Evolutionary conservation across 1,139 yeast species (phyloP).

Genomic region (Pichia sp.): DNA sequence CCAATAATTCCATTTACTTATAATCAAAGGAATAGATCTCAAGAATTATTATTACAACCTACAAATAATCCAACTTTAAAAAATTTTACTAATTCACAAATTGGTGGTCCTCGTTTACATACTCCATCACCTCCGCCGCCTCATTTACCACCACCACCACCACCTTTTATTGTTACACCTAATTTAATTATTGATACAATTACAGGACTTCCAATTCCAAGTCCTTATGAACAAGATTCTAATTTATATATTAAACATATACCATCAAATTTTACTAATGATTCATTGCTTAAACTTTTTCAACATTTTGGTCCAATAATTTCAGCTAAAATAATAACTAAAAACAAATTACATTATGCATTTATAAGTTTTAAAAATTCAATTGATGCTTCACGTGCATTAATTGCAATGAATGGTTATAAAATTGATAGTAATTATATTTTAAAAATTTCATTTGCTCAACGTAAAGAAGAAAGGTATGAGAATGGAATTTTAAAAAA

Average conservation of each 20-base stretch:
- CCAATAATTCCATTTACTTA: constrained; percentile 8
- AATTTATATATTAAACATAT: constrained; percentile 53
- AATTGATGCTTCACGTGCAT: constrained; percentile 41
- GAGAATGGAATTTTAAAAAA: constrained; percentile 28
- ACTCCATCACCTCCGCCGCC: neutral
- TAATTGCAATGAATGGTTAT: constrained; percentile 37
- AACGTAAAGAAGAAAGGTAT: constrained; percentile 29
- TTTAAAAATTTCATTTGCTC: constrained; percentile 34
- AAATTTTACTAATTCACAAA: neutral
- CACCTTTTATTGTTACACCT: constrained; percentile 23
- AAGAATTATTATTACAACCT: constrained; percentile 6
- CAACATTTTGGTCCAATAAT: constrained; percentile 36
- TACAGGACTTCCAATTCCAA: constrained; percentile 31
- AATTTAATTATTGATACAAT: constrained; percentile 25
- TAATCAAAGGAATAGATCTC: constrained; percentile 7
- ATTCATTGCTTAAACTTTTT: constrained; percentile 28
- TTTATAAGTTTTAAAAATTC: constrained; percentile 45
- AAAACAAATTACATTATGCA: constrained; percentile 25
- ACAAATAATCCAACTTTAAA: neutral
- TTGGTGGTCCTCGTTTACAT: neutral
- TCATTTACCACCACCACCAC: neutral
- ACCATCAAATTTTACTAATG: constrained; percentile 38
- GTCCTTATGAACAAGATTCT: constrained; percentile 46
- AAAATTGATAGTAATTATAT: constrained; percentile 27
- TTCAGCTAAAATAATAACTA: constrained; percentile 39